A percentile compares a stretch with the other conserved stretches of the same genome.
Evolutionary conservation across 148 eudicot species (phyloP).

Genomic region (Vaccinium darrowii): DNA sequence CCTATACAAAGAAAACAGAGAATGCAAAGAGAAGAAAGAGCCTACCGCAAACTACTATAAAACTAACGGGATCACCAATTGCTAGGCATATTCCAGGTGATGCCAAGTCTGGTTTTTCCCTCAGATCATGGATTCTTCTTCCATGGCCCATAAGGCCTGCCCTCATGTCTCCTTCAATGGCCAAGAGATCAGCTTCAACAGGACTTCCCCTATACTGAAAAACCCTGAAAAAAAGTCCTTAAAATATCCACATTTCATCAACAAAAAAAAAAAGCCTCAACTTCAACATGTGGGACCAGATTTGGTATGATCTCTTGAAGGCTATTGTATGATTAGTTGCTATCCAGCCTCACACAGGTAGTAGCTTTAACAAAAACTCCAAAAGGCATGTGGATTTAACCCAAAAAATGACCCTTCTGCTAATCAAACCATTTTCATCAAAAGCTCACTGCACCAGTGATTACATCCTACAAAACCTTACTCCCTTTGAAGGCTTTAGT

Average conservation of each 20-base stretch:
- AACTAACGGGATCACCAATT: neutral
- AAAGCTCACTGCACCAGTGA: neutral
- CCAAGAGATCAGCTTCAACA: neutral
- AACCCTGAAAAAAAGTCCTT: neutral
- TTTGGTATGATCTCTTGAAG: neutral
- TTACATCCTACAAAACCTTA: neutral
- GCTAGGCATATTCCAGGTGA: neutral
- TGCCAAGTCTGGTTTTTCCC: neutral
- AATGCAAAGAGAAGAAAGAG: neutral
- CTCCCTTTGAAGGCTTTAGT: conserved; percentile 14
- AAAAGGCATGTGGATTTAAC: neutral
- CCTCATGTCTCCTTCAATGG: neutral
- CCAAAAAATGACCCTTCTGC: neutral
- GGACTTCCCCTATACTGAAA: neutral
- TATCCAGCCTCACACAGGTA: neutral
- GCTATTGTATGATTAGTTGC: neutral
- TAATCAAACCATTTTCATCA: neutral
- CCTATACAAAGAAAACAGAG: neutral
- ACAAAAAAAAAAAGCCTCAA: too few species aligned
- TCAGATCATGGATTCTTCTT: neutral
- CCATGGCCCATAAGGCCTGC: neutral
- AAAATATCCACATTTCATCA: too few species aligned
- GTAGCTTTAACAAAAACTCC: neutral
- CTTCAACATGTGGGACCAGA: too few species aligned
- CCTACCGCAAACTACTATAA: neutral